Base-by-base conservation (phyloP, 768 basidiomycete species). In the Leccinum fibrillosum region DNA sequence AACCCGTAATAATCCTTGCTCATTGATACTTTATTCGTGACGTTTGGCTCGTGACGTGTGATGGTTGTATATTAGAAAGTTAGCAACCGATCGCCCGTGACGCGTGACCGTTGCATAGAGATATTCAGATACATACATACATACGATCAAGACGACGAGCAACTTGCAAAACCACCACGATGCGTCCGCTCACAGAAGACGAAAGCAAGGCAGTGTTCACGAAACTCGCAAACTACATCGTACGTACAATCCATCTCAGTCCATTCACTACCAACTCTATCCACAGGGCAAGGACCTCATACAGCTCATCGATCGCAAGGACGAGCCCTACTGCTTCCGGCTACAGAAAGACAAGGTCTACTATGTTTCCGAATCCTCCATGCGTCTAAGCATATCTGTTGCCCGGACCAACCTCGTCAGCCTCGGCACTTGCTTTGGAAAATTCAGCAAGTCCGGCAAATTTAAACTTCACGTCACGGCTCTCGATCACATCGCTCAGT, bases 161-260 rank as follows among this genome's bases (percentile, higher is more conserved):
- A 44, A 44, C 37, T 39, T 39, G 37, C 49, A 13, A 15, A 17
- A 28, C 30, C n/a, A 61, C 44, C 59, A 76, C 55, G 42, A 97
- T 98, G 96, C 88, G 96, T 9, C 96, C 96, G 21, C 79, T 98
- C 53, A 98, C 96, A 25, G 92, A 98, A 73, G 94, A 97, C 59
- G 96, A 99, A 76, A 96, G 92, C 66, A 97, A 97, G 72, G 83
- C 89, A 0, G 91, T 98, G 13, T 99, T 98, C 67, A 88, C 90
- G 42, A 99, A 99, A 74, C 84, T 99, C 42, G 94, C 97, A 49
- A 98, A 97, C 75, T 99, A 97, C 74, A 91, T 99, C 68, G 93
- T 94, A 55, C 48, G 88, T 78, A 23, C 47, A 48, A 3, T 2
- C 15, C 35, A 10, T 5, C 10, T 9, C 0, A 37, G 11, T 11